A percentile compares a stretch with the other conserved stretches of the same genome.
These are phyloP conservation scores for Ceratocystis lukuohia DNA, from an alignment of 2,329 filamentous ascomycete species.

Conservation along the genomic window DNA sequence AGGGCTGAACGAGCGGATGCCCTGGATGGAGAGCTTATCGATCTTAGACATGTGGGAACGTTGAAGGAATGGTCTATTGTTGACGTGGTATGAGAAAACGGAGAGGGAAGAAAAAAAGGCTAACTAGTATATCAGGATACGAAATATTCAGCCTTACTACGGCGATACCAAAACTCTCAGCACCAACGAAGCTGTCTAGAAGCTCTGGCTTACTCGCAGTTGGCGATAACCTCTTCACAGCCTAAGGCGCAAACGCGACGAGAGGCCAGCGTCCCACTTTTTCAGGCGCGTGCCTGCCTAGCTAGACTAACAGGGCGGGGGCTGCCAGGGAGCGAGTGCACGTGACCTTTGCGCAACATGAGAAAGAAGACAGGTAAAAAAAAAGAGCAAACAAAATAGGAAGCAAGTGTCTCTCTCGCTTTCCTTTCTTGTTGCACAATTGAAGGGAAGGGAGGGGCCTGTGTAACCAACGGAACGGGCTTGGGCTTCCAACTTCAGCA, in stretches of 20 bases:
- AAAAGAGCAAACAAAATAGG: not conserved
- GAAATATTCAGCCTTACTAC: not conserved
- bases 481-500: not conserved
- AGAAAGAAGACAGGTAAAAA: not conserved
- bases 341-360: not conserved
- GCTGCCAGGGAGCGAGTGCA: not conserved
- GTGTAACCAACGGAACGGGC: not conserved
- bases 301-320: not conserved
- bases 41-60: slow-evolving; percentile 53
- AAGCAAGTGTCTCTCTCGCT: not conserved
- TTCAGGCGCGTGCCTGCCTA: not conserved
- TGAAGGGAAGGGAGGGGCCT: not conserved
- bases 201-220: too few species aligned
- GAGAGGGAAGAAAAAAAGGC: not conserved
- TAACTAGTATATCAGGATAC: not conserved
- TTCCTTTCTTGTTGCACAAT: not conserved
- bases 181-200: too few species aligned
- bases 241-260: not conserved
- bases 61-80: not conserved
- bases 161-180: too few species aligned
- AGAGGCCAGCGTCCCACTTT: not conserved
- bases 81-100: not conserved
- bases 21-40: slow-evolving; percentile 76
- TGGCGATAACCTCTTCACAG: too few species aligned
- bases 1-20: slow-evolving; percentile 74